phyloP scores from a whole-genome alignment of 2,329 filamentous ascomycete species.

The Lasiodiplodia gonubiensis region DNA sequence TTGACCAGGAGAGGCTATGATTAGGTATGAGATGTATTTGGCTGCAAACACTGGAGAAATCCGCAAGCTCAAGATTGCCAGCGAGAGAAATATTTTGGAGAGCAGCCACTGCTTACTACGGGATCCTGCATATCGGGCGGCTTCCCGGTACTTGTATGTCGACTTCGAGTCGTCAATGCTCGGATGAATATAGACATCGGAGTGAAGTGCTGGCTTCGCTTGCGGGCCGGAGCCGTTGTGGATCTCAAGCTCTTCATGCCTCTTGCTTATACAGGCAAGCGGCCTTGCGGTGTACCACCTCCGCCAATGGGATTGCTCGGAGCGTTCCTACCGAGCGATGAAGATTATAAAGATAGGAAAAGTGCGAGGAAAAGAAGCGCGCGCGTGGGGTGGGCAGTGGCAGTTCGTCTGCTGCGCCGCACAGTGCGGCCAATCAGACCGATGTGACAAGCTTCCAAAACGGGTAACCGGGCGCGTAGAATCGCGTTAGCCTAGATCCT shows the following conservation, averaged over 20 bases:
- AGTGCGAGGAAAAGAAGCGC: neutral
- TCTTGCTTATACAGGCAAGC: slow-evolving; percentile 8
- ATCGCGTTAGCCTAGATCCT: neutral
- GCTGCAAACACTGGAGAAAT: too few relatives aligned
- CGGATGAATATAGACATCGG: neutral
- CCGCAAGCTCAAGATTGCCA: neutral
- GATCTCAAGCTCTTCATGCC: slow-evolving; percentile 13
- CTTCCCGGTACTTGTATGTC: slow-evolving; percentile 12
- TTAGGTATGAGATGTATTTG: neutral
- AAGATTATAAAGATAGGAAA: slow-evolving; percentile 2
- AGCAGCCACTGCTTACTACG: neutral
- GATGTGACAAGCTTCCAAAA: neutral
- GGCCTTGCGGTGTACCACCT: neutral
- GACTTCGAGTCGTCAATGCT: neutral
- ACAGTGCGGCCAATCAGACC: neutral
- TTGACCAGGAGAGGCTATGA: neutral
- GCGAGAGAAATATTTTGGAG: neutral
- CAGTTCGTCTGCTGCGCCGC: slow-evolving; percentile 14
- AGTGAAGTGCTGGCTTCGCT: neutral
- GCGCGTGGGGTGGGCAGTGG: neutral
- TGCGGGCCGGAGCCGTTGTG: slow-evolving; percentile 13
- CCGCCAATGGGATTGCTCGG: neutral
- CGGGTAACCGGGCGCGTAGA: slow-evolving; percentile 7
- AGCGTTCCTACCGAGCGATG: neutral
- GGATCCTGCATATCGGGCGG: neutral